Evolutionary conservation across 2,329 filamentous ascomycete species (phyloP).

Genomic region (Aspergillus ochraceus): DNA sequence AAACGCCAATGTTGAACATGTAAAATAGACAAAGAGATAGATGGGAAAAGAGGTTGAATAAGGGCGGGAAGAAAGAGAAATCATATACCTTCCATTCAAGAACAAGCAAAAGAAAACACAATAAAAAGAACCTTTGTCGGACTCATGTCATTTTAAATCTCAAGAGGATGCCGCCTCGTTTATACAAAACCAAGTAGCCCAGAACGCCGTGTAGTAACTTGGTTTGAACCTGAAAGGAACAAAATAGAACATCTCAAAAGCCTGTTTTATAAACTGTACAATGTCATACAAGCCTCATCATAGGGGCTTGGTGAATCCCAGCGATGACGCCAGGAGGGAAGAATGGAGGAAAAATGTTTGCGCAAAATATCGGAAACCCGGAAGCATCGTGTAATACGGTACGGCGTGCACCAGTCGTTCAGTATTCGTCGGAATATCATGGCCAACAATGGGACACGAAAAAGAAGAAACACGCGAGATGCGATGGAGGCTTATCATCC

Average conservation of each 20-base stretch:
- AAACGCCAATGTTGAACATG: slow-evolving; percentile 26
- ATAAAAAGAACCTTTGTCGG: slow-evolving; percentile 13
- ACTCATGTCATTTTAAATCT: slow-evolving; percentile 16
- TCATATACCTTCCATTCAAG: slow-evolving; percentile 23
- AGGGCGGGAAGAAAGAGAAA: slow-evolving; percentile 8
- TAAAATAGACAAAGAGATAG: slow-evolving; percentile 7
- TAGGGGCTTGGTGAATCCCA: neutral
- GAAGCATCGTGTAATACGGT: neutral
- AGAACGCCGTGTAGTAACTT: slow-evolving; percentile 7
- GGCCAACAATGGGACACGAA: neutral
- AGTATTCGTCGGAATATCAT: neutral
- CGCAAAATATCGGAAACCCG: neutral
- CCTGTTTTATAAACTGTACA: slow-evolving; percentile 15
- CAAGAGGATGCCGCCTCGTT: slow-evolving; percentile 18
- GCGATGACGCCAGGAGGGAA: neutral
- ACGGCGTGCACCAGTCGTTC: neutral
- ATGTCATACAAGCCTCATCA: slow-evolving; percentile 4
- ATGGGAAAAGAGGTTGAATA: slow-evolving; percentile 4
- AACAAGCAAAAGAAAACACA: slow-evolving; percentile 4
- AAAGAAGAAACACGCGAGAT: neutral
- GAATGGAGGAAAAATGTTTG: neutral
- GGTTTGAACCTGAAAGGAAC: slow-evolving; percentile 1
- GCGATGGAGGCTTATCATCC: slow-evolving; percentile 31
- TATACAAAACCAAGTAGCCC: slow-evolving; percentile 19
- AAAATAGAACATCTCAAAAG: slow-evolving; percentile 7